Evolutionary conservation across 2,329 filamentous ascomycete species (phyloP), one percentile per base, ranked within the genome.

Genomic region (Paraphoma sp.): DNA sequence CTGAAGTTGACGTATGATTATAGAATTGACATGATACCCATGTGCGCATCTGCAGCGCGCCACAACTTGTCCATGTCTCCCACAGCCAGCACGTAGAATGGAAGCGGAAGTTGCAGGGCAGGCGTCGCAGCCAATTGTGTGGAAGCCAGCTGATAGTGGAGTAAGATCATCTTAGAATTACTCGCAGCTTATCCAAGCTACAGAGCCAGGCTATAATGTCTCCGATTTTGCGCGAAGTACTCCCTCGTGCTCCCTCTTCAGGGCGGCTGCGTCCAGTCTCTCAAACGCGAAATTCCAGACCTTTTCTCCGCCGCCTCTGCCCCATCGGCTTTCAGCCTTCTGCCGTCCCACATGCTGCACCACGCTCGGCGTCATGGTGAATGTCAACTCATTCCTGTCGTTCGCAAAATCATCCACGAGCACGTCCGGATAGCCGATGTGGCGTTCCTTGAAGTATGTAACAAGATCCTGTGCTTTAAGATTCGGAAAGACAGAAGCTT

Each of bases 401-500:
- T 80, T 71, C 1, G 79, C 80, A 52, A 74, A 79, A 31, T 78
- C 71, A 53, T 82, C 79, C 0, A 73, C 77, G 28, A 80, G 55
- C 43, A 74, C 72, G 46, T 81, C 79, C 3, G 78, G 69, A 41
- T 77, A 74, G 5, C 76, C 78, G 1, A 75, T 54, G 5, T 64
- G 64, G 47, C 67, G 68, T 41, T 71, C 65, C 49, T 71, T 70
- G 54, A 73, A 75, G 50, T 72, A 76, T 1, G 70, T 52, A 16
- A 77, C 51, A 1, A 74, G 61, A 17, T 62, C 60, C 18, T 62
- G 46, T 6, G 67, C 65, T 45, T 70, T 70, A 12, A 59, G 46
- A n/a, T 73, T 75, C 2, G 78, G 79, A 48, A 80, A 82, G 33
- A 81, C 74, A 6, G 81, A 72, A 1, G 68, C 79, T 65, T 82